These are phyloP conservation scores for Aspergillus sp. DNA, from an alignment of 2,329 filamentous ascomycete genomes.

Conservation along the genomic window DNA sequence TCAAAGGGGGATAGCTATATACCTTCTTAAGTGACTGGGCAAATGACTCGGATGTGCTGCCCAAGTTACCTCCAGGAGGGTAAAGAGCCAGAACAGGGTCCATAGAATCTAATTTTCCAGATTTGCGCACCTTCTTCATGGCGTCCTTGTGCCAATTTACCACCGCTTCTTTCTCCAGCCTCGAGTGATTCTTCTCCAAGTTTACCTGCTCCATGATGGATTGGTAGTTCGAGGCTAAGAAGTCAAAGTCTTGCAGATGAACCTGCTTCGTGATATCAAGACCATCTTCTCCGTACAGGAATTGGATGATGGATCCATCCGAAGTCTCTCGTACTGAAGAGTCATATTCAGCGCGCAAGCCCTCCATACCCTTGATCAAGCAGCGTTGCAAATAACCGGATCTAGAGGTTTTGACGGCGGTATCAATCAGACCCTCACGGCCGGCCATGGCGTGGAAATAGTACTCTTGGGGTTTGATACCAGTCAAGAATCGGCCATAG, in stretches of 20 bases:
- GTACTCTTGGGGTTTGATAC: slow-evolving; percentile 95
- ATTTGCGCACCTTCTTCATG: slow-evolving; percentile 79
- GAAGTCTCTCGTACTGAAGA: slow-evolving; percentile 83
- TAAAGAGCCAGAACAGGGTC: slow-evolving; percentile 75
- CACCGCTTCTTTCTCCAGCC: slow-evolving; percentile 66
- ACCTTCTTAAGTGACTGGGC: slow-evolving; percentile 66
- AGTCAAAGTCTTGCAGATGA: slow-evolving; percentile 86
- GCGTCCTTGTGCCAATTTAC: slow-evolving; percentile 61
- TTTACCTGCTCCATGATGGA: slow-evolving; percentile 77
- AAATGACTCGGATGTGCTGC: slow-evolving; percentile 87
- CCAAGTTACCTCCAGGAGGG: slow-evolving; percentile 74
- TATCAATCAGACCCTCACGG: slow-evolving; percentile 96
- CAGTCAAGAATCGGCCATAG: slow-evolving; percentile 94
- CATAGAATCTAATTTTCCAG: slow-evolving; percentile 63
- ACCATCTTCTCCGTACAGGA: slow-evolving; percentile 94
- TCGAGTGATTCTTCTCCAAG: slow-evolving; percentile 57
- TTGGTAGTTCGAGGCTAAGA: slow-evolving; percentile 80
- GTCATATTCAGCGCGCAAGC: slow-evolving; percentile 87
- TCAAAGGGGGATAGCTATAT: slow-evolving; percentile 13
- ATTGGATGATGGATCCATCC: slow-evolving; percentile 90
- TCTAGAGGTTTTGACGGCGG: slow-evolving; percentile 95
- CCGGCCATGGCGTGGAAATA: slow-evolving; percentile 99
- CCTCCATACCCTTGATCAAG: slow-evolving; percentile 98
- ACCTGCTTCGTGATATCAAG: slow-evolving; percentile 93
- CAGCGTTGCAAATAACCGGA: slow-evolving; percentile 96